Evolutionary conservation across 768 basidiomycete genomes (phyloP).

Genomic region (Mycena vitilis): DNA sequence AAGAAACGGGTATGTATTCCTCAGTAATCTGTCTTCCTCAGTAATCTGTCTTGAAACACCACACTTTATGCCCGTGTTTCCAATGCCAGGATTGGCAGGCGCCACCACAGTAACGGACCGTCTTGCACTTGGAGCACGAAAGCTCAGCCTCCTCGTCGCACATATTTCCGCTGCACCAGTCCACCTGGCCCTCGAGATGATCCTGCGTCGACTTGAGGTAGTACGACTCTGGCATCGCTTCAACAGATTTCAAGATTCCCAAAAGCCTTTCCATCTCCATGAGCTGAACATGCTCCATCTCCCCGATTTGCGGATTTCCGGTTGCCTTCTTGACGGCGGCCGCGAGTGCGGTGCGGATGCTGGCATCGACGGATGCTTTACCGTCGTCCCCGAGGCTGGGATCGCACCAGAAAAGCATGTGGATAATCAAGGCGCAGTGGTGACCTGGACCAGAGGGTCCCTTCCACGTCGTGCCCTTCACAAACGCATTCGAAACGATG

Average conservation of each 20-base stretch:
- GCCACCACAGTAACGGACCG: slow-evolving; percentile 32
- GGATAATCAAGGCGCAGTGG: slow-evolving; percentile 35
- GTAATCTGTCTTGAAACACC: slow-evolving; percentile 33
- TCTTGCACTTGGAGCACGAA: slow-evolving; percentile 38
- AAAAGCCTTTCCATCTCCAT: slow-evolving; percentile 27
- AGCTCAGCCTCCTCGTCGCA: slow-evolving; percentile 32
- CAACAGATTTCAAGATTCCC: slow-evolving; percentile 12
- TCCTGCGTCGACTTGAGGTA: slow-evolving; percentile 12
- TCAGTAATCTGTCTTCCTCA: slow-evolving; percentile 32
- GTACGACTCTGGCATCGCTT: slow-evolving; percentile 12
- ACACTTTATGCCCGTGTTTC: slow-evolving; percentile 38
- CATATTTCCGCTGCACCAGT: background rate
- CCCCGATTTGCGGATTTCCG: background rate
- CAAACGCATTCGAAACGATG: slow-evolving; percentile 31
- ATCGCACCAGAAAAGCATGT: slow-evolving; percentile 37
- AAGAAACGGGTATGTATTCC: no score
- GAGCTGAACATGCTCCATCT: background rate
- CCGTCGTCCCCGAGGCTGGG: slow-evolving; percentile 38
- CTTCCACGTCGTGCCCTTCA: slow-evolving; percentile 29
- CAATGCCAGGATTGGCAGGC: slow-evolving; percentile 37
- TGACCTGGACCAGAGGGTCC: slow-evolving; percentile 13
- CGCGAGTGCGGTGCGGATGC: slow-evolving; percentile 26
- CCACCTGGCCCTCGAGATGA: slow-evolving; percentile 7
- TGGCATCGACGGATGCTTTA: slow-evolving; percentile 35
- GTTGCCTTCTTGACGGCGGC: slow-evolving; percentile 4